Evolutionary conservation across 257 asterid species (phyloP).

Genomic region (Solanum corneliomulleri): DNA sequence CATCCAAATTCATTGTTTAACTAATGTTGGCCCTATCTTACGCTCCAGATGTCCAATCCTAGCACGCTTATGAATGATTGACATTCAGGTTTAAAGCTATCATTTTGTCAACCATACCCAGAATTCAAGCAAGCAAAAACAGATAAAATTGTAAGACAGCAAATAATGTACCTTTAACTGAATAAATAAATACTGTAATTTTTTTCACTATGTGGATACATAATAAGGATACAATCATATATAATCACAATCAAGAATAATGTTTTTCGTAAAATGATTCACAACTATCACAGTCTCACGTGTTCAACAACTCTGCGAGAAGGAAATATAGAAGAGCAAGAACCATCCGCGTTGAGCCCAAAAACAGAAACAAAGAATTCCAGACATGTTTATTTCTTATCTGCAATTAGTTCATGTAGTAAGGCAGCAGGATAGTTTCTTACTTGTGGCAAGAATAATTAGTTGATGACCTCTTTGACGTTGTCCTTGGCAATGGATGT

Average conservation of each 20-base stretch:
- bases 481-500: constrained; percentile 8
- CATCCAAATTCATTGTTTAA: neutral
- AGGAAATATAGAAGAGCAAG: neutral
- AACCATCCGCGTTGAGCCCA: neutral
- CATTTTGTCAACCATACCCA: neutral
- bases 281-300: constrained; percentile 7
- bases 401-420: neutral
- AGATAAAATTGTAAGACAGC: neutral
- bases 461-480: constrained; percentile 18
- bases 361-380: neutral
- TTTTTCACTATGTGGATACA: neutral
- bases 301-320: neutral
- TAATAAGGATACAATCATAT: neutral
- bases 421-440: neutral
- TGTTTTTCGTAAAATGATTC: constrained; percentile 1
- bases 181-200: neutral
- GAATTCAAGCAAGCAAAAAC: neutral
- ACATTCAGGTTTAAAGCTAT: neutral
- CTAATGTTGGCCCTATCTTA: neutral
- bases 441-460: neutral
- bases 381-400: neutral
- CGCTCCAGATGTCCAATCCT: neutral
- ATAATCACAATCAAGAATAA: neutral
- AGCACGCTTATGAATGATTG: neutral
- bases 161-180: neutral